Evolutionary conservation across 2,329 filamentous ascomycete species (phyloP).

Genomic region (Beauveria australis): DNA sequence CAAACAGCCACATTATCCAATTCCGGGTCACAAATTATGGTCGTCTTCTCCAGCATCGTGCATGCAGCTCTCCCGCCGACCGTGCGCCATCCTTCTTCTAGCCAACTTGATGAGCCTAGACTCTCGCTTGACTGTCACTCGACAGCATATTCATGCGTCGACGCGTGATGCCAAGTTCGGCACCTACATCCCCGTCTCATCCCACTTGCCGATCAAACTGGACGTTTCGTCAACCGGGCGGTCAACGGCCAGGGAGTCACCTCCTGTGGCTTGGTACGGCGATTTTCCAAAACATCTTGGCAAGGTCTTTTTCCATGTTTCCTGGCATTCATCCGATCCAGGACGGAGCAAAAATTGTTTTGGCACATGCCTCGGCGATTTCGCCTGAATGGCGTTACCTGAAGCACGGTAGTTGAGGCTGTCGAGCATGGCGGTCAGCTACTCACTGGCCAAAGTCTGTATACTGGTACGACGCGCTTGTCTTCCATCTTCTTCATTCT

Average conservation of each 20-base stretch:
- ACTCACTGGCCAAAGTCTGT: too few species aligned
- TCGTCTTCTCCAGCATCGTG: not conserved
- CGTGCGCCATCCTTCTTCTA: not conserved
- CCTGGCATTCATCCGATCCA: not conserved
- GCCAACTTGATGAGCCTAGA: not conserved
- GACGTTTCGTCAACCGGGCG: not conserved
- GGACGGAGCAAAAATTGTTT: not conserved
- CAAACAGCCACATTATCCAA: too few species aligned
- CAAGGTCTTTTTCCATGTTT: not conserved
- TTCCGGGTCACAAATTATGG: too few species aligned
- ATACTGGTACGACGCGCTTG: too few species aligned
- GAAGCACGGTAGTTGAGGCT: not conserved
- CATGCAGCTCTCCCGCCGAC: not conserved
- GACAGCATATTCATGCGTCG: not conserved
- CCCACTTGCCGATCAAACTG: not conserved
- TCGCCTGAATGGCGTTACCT: not conserved
- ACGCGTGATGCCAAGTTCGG: not conserved
- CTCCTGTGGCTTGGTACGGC: not conserved
- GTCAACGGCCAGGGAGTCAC: not conserved
- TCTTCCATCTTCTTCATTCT: not conserved
- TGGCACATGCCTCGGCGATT: not conserved
- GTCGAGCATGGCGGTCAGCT: not conserved
- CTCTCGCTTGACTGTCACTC: not conserved
- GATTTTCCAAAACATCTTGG: not conserved
- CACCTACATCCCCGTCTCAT: not conserved